Base-by-base conservation (phyloP, 176 grass and related monocot genomes). In the Triticum monococcum region DNA sequence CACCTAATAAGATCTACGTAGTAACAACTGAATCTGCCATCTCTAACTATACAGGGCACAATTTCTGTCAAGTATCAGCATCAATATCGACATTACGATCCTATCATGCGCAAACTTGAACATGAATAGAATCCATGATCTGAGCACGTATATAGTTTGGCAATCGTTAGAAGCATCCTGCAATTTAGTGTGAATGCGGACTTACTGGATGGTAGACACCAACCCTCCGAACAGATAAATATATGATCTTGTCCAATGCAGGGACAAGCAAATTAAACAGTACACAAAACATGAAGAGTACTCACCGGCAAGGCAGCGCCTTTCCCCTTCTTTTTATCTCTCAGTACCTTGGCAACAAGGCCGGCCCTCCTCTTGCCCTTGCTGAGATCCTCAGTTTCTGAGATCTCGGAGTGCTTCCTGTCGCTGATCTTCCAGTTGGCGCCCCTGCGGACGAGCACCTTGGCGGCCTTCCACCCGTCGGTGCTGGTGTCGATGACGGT, bases 401-500 rank as follows among this genome's bases (percentile, higher is more conserved):
- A 84, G 22, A 63, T n/a, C 14, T 3, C 37, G 8, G 25, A 62
- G 24, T 20, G 5, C 52, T 87, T 81, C 68, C 83, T 86, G 57
- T 87, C 87, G 5, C 60, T 33, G 12, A 92, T 38, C 86, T 88
- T 93, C 84, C 87, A 91, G 52, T 41, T 37, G 56, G 56, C 10
- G 9, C 90, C 97, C 71, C 85, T 92, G 73, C 87, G 86, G 78
- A 92, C 68, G 12, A 99, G 87, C 52, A 96, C 28, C 85, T 99
- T 96, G 54, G 82, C 75, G 0, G 80, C 85, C 72, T 94, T 96
- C 94, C 94, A 99, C 2, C 90, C 90, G 6, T 88, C 61, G 33
- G 77, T 87, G 85, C 97, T 94, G 35, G 94, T 96, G 60, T 99
- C 97, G 40, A 99, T 99, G n/a, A 99, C 83, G 7, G 92, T 94